These are phyloP conservation scores for Russula ochroleuca DNA, from an alignment of 768 basidiomycete species.

Conservation along the genomic window DNA sequence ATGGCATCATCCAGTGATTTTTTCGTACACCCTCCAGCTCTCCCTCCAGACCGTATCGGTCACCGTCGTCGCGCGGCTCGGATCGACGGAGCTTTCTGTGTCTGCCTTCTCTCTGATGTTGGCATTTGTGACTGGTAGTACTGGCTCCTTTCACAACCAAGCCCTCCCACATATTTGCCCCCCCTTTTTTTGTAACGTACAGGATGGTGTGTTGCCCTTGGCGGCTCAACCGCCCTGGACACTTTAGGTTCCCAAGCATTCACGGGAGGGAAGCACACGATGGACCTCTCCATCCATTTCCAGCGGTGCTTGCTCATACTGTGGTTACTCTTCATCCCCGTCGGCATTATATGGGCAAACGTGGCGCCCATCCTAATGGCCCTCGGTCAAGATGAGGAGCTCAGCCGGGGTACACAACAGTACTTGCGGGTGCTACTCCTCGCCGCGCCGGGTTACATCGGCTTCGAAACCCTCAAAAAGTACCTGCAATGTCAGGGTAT, in stretches of 20 bases:
- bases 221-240: conserved; percentile 74
- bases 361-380: conserved; percentile 57
- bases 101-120: conserved; percentile 74
- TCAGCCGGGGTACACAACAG: conserved; percentile 57
- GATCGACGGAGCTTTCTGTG: conserved; percentile 63
- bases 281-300: conserved; percentile 66
- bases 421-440: conserved; percentile 62
- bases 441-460: conserved; percentile 69
- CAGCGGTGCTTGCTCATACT: conserved; percentile 65
- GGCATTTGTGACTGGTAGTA: conserved; percentile 73
- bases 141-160: conserved; percentile 29
- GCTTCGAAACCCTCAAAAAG: conserved; percentile 73
- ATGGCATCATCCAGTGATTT: conserved; percentile 43
- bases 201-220: conserved; percentile 77
- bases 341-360: conserved; percentile 58
- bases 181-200: conserved; percentile 26
- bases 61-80: conserved; percentile 60
- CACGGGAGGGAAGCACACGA: conserved; percentile 54
- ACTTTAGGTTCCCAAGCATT: conserved; percentile 76
- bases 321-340: conserved; percentile 60
- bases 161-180: conserved; percentile 47
- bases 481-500: conserved; percentile 76
- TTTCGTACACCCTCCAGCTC: conserved; percentile 70
- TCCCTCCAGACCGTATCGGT: conserved; percentile 66
- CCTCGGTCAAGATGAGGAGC: conserved; percentile 55